Evolutionary conservation across 202 grass and related monocot genomes (phyloP), one percentile per base, ranked within the genome.

Genomic region (Bolboschoenoplectus hybrid): DNA sequence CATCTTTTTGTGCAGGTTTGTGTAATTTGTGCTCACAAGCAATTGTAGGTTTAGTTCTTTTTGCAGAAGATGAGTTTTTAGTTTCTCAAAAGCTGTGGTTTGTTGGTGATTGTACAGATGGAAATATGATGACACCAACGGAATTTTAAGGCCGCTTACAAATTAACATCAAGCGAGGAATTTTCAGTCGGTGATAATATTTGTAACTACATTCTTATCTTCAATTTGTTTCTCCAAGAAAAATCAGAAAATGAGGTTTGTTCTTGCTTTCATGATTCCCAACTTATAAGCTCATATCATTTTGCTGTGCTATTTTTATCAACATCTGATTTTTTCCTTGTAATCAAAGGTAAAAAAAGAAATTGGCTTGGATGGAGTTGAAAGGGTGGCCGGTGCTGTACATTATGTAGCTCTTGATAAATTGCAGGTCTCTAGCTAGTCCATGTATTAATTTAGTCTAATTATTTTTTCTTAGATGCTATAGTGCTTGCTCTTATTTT

Each of bases 1-100:
- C 40, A 85, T 88, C 87, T 95, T 86, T 83, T 61, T 92, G 86
- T 91, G 68, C 82, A 91, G 89, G 93, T 92, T 50, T 85, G 83
- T 91, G 6, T 70, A 20, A 26, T 83, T 81, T 84, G 58, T 86
- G 86, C 39, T 77, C 1, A 68, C 39, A 49, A 85, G 47, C 57
- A 68, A 70, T 85, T 73, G 46, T 19, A 7, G 73, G 17, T 13
- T 38, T 85, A 49, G 36, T 87, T 19, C 17, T 26, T 9, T 49
- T 51, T 40, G 46, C 82, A 26, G 26, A 82, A 35, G 12, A 46
- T 83, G 67, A 26, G 0, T 3, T 50, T 36, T 38, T 45, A 38
- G 67, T 88, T 67, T 87, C 20, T 76, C 67, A 50, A 39, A 64
- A 83, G 81, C 84, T 85, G 19, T 88, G 88, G 88, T 64, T 20